Conservation (phyloP, 2,329 filamentous ascomycete genomes). For the Penicillium expansum region DNA sequence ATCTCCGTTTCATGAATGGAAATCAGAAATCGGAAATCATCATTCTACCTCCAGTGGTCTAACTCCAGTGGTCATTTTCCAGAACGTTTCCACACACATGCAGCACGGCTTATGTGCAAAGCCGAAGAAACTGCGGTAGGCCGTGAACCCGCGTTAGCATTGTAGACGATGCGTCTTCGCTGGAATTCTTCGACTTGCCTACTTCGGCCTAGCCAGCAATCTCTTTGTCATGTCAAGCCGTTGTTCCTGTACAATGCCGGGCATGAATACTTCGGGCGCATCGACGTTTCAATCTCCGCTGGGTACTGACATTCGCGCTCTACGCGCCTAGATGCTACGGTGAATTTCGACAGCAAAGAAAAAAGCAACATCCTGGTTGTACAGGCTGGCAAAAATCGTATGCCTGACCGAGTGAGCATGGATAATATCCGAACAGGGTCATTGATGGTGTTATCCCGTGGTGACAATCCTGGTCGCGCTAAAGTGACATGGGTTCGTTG, state of each 20-base stretch:
- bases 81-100: constrained; percentile 12
- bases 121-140: constrained; percentile 5
- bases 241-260: constrained; percentile 1
- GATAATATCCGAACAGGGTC: constrained; percentile 5
- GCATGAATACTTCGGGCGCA: constrained; percentile 1
- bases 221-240: constrained; percentile 1
- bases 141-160: background rate
- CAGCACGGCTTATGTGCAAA: constrained; percentile 4
- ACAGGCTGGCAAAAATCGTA: background rate
- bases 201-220: background rate
- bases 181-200: constrained; percentile 6
- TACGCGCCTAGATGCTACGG: constrained; percentile 3
- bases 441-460: background rate
- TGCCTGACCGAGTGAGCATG: background rate
- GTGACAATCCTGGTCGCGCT: background rate
- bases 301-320: constrained; percentile 6
- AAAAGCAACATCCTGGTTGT: constrained; percentile 1
- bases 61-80: constrained; percentile 9
- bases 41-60: background rate
- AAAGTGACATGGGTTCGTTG: constrained; percentile 1
- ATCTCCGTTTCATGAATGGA: background rate
- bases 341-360: background rate
- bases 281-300: constrained; percentile 6
- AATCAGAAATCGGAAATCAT: too few species aligned
- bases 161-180: constrained; percentile 7